Evolutionary conservation across 1,284 basidiomycete species (phyloP), one percentile per base, ranked within the genome.

Genomic region (Coriolopsis trogii): DNA sequence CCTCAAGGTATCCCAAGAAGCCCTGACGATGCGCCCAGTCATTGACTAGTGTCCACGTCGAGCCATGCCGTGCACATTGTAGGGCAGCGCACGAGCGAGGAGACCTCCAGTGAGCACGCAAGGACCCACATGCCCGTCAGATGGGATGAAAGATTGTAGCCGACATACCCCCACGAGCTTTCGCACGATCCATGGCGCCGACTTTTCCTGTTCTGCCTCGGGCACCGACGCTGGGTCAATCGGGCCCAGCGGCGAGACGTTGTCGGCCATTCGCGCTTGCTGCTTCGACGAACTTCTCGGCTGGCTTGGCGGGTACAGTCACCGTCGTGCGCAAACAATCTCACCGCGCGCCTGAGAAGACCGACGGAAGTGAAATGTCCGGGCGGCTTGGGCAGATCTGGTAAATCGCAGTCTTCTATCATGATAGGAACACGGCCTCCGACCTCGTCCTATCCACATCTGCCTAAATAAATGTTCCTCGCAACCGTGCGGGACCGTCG

Each of bases 11-110:
- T 85, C 81, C 65, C 82, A 84, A 4, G 82, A 81, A 10, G 82
- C 82, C 73, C 84, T 76, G n/a, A 84, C 80, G 49, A 86, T 81
- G 47, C 83, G 70, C 10, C 84, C 84, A 4, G 82, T 81, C 75
- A 85, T 80, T 6, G 82, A 82, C 82, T 85, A 46, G 18, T 40
- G 46, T 18, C n/a, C 33, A 34, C n/a, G 33, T n/a, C 42, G 42
- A 3, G 15, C 6, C 8, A n/a, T 23, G 15, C 15, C 21, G 21
- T 31, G 20, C 29, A 20, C n/a, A n/a, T n/a, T n/a, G n/a, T n/a
- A n/a, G n/a, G n/a, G n/a, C n/a, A n/a, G 40, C 28, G 31, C 9
- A 31, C 28, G 23, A n/a, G 41, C 42, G 26, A 39, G 25, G 47
- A 31, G 25, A 13, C 5, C n/a, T n/a, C 20, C 33, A 30, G 18